Conservation (phyloP, 495 filamentous ascomycete genomes). For the Xanthoparmelia taractica region DNA sequence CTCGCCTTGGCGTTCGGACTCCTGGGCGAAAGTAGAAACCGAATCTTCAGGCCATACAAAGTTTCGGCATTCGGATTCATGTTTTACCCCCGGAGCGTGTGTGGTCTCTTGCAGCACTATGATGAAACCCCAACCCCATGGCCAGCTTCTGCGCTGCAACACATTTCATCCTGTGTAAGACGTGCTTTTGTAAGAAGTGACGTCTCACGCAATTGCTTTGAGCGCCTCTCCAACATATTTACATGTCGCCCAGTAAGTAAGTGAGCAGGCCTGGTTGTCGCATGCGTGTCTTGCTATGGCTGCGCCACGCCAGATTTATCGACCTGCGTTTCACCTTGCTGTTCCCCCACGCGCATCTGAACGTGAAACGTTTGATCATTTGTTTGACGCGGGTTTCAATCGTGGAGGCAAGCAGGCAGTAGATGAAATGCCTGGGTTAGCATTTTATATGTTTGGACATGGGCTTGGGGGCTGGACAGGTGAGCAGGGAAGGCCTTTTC, state of each 20-base stretch:
- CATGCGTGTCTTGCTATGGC: slow-evolving; percentile 4
- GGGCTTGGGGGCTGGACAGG: no score
- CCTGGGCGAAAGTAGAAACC: no score
- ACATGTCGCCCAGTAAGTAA: background rate
- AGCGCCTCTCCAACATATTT: background rate
- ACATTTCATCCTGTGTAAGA: background rate
- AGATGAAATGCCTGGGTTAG: background rate
- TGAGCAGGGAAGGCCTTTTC: background rate
- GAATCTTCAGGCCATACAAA: no score
- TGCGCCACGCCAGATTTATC: slow-evolving; percentile 10
- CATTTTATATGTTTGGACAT: background rate
- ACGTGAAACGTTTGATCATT: background rate
- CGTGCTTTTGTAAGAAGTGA: background rate
- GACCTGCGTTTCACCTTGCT: background rate
- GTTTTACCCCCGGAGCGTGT: no score
- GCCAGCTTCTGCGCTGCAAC: slow-evolving; percentile 5
- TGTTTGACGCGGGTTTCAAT: no score
- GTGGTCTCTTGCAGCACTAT: background rate
- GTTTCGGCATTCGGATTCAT: no score
- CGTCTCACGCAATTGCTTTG: slow-evolving; percentile 15
- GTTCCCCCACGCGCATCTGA: background rate
- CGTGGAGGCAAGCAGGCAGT: background rate
- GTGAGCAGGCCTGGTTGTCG: background rate
- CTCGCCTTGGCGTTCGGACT: no score
- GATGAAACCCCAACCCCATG: background rate